Evolutionary conservation across 2,329 filamentous ascomycete species (phyloP).

Genomic region (Colletotrichum sp.): DNA sequence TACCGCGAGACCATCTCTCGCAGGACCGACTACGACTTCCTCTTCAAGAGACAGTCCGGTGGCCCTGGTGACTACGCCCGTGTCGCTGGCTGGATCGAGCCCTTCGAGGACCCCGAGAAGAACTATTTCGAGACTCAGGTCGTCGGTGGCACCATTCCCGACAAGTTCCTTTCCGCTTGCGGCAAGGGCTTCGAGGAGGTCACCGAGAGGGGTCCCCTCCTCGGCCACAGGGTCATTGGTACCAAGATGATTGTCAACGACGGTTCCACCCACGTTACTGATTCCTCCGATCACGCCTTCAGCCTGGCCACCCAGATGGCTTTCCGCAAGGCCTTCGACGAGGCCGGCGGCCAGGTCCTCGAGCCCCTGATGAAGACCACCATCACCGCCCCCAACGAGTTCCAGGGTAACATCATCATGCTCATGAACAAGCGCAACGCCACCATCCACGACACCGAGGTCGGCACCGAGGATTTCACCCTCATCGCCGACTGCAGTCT

Average conservation of each 20-base stretch:
- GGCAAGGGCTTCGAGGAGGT: constrained; percentile 90
- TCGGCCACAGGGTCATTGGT: constrained; percentile 93
- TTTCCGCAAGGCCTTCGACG: constrained; percentile 90
- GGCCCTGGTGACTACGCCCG: constrained; percentile 95
- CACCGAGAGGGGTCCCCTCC: constrained; percentile 85
- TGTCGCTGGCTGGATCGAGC: constrained; percentile 91
- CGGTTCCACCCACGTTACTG: constrained; percentile 95
- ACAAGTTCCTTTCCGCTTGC: constrained; percentile 95
- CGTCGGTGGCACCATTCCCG: constrained; percentile 86
- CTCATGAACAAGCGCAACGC: constrained; percentile 97
- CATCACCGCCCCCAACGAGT: constrained; percentile 94
- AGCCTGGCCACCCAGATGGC: constrained; percentile 93
- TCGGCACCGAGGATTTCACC: constrained; percentile 92
- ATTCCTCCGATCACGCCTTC: constrained; percentile 97
- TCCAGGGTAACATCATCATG: constrained; percentile 95
- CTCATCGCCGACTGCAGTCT: constrained; percentile 90
- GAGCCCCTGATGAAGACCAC: constrained; percentile 99
- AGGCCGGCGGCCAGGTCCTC: constrained; percentile 81
- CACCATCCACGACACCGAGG: constrained; percentile 94
- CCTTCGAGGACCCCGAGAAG: constrained; percentile 72
- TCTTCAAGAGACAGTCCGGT: constrained; percentile 93
- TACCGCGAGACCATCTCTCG: constrained; percentile 93
- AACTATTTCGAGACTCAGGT: constrained; percentile 90
- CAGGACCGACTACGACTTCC: constrained; percentile 85
- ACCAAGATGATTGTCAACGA: constrained; percentile 93